Conservation (phyloP, 306 rosid genomes). For the Cyclanthera cordifolia region DNA sequence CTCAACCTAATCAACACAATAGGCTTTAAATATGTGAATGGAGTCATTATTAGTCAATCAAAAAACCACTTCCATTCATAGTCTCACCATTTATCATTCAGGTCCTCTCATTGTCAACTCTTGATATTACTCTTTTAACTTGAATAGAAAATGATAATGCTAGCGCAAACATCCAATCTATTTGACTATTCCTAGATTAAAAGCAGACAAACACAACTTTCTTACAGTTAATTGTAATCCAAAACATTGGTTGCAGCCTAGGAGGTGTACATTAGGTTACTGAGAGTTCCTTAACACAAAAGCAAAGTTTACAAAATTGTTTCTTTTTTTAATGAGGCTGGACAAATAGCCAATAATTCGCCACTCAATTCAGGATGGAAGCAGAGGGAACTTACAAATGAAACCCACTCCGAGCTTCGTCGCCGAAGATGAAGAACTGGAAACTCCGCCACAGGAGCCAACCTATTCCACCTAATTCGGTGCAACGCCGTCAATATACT, state of each 20-base stretch:
- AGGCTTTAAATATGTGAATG: neutral
- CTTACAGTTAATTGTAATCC: neutral
- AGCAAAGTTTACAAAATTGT: neutral
- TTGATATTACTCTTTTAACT: neutral
- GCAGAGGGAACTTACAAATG: constrained; percentile 54
- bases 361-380: neutral
- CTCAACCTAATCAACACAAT: neutral
- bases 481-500: constrained; percentile 87
- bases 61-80: neutral
- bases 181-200: neutral
- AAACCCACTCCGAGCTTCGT: constrained; percentile 64
- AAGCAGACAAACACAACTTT: neutral
- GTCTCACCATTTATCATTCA: neutral
- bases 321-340: neutral
- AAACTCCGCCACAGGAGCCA: constrained; percentile 66
- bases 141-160: neutral
- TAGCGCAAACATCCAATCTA: neutral
- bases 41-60: neutral
- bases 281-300: neutral
- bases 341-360: neutral
- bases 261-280: neutral
- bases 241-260: neutral
- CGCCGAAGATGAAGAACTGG: constrained; percentile 85
- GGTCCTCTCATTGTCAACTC: neutral
- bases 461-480: constrained; percentile 62